These are phyloP conservation scores for Viridothelium virens DNA, from an alignment of 495 filamentous ascomycete genomes.

Conservation along the genomic window DNA sequence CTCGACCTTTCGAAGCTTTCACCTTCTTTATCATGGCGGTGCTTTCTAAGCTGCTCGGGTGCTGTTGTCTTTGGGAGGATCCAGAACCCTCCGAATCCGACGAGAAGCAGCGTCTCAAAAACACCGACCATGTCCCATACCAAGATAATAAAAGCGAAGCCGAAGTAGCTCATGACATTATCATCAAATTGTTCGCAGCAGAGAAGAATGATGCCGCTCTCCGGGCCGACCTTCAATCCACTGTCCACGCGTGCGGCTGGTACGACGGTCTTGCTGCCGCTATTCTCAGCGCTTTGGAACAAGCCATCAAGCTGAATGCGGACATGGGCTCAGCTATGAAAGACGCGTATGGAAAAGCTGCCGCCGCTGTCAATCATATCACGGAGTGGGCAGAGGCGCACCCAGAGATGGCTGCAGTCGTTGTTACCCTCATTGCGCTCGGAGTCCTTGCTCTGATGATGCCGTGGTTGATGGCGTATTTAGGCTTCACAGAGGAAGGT, in stretches of 20 bases:
- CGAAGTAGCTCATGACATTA: slow-evolving; percentile 13
- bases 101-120: slow-evolving; percentile 6
- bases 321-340: slow-evolving; percentile 14
- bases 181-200: slow-evolving; percentile 14
- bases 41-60: slow-evolving; percentile 8
- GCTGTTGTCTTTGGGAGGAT: slow-evolving; percentile 1
- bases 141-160: slow-evolving; percentile 9
- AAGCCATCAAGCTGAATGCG: slow-evolving; percentile 11
- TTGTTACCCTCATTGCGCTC: slow-evolving; percentile 12
- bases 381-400: slow-evolving; percentile 13
- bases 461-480: slow-evolving; percentile 17
- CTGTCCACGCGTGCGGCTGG: slow-evolving; percentile 10
- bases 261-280: slow-evolving; percentile 16
- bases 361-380: slow-evolving; percentile 9
- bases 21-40: slow-evolving; percentile 3
- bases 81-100: slow-evolving; percentile 7
- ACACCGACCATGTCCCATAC: slow-evolving; percentile 12
- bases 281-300: slow-evolving; percentile 8
- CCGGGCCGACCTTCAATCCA: slow-evolving; percentile 13
- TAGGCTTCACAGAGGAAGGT: slow-evolving; percentile 16
- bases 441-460: slow-evolving; percentile 12
- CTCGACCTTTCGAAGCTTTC: slow-evolving; percentile 4
- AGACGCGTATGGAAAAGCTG: slow-evolving; percentile 13
- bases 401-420: slow-evolving; percentile 15
- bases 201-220: slow-evolving; percentile 14